Evolutionary conservation across 306 rosid genomes (phyloP).

Genomic region (Mimosa pudica): DNA sequence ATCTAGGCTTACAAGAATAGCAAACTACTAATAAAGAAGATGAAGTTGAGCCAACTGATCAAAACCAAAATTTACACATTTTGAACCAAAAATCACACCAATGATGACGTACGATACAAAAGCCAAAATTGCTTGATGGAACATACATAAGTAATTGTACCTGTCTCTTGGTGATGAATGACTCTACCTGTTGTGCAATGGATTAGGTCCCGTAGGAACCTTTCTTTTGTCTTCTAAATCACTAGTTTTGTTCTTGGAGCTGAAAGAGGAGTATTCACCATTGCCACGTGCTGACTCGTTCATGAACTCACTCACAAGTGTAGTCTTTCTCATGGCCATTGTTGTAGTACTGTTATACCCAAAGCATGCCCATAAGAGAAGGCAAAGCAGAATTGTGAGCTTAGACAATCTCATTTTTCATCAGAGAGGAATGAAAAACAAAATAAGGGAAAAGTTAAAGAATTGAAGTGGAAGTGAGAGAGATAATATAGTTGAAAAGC

Average conservation of each 20-base stretch:
- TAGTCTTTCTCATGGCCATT: conserved; percentile 45
- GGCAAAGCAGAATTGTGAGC: conserved; percentile 43
- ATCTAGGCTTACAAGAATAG: neutral
- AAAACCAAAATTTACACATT: conserved; percentile 14
- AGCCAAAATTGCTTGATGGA: neutral
- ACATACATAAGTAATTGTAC: neutral
- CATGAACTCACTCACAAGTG: conserved; percentile 23
- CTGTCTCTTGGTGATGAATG: neutral
- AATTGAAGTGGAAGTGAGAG: conserved; percentile 17
- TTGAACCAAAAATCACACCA: conserved; percentile 36
- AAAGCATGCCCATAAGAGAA: conserved; percentile 50
- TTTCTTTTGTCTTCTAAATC: conserved; percentile 60
- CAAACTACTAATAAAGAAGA: neutral
- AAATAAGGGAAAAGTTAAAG: neutral
- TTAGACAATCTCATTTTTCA: conserved; percentile 46
- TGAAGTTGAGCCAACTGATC: conserved; percentile 5
- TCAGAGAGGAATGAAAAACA: neutral
- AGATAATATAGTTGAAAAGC: conserved; percentile 35
- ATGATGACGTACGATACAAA: neutral
- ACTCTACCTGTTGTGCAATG: conserved; percentile 77
- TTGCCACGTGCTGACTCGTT: neutral
- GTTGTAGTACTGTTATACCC: conserved; percentile 34
- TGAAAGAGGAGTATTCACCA: conserved; percentile 30
- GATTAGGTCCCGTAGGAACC: conserved; percentile 92
- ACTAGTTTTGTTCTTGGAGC: conserved; percentile 32